Evolutionary conservation across 306 rosid species (phyloP).

Genomic region (Luffa aegyptiaca): DNA sequence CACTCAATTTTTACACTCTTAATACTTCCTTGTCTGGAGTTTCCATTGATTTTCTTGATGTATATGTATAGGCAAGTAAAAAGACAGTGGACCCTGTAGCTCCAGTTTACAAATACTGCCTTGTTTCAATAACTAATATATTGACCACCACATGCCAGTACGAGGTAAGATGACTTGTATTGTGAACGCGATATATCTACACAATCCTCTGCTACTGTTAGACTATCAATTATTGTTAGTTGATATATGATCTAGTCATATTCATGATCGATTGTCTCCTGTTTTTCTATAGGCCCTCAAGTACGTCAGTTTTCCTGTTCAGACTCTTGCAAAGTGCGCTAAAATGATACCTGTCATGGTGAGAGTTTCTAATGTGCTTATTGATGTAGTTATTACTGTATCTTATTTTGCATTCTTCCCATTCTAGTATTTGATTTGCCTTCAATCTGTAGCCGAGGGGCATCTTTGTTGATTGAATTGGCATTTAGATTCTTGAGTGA

Average conservation of each 20-base stretch:
- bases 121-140: conserved; percentile 74
- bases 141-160: conserved; percentile 94
- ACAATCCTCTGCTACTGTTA: not conserved
- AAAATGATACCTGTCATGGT: conserved; percentile 99
- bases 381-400: not conserved
- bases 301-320: conserved; percentile 96
- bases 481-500: not conserved
- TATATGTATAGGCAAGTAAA: conserved; percentile 50
- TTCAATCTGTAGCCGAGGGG: not conserved
- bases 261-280: not conserved
- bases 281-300: conserved; percentile 71
- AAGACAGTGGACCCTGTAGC: conserved; percentile 74
- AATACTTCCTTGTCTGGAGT: not conserved
- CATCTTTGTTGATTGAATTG: not conserved
- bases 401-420: not conserved
- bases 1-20: not conserved
- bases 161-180: conserved; percentile 40
- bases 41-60: not conserved
- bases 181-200: not conserved
- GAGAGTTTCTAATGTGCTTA: conserved; percentile 11
- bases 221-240: not conserved
- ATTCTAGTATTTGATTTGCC: not conserved
- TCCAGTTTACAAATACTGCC: conserved; percentile 73
- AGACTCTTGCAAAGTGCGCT: conserved; percentile 94
- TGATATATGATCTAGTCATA: not conserved